These are phyloP conservation scores for Cladorrhinum sp. DNA, from an alignment of 2,329 filamentous ascomycete species.

Conservation along the genomic window DNA sequence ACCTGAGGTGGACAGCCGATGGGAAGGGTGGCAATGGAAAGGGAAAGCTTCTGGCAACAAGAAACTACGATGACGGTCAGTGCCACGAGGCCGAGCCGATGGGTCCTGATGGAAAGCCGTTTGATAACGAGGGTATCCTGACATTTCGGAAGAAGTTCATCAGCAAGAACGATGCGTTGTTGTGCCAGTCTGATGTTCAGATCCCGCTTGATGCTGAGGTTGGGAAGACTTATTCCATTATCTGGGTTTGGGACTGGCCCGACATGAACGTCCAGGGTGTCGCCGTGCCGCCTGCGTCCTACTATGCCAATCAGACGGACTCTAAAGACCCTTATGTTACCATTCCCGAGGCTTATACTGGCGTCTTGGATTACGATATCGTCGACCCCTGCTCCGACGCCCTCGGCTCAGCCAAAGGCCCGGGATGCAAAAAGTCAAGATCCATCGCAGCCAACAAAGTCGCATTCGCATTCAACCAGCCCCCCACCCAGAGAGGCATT, in stretches of 20 bases:
- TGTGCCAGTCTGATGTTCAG: slow-evolving; percentile 77
- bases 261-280: slow-evolving; percentile 46
- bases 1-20: slow-evolving; percentile 73
- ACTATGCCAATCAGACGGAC: slow-evolving; percentile 11
- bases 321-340: slow-evolving; percentile 31
- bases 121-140: slow-evolving; percentile 58
- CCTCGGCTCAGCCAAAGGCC: slow-evolving; percentile 39
- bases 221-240: slow-evolving; percentile 71
- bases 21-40: slow-evolving; percentile 78
- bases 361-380: slow-evolving; percentile 35
- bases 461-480: slow-evolving; percentile 36
- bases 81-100: slow-evolving; percentile 66
- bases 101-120: background rate
- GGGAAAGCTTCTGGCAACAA: slow-evolving; percentile 71
- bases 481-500: slow-evolving; percentile 45
- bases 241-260: slow-evolving; percentile 98
- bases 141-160: slow-evolving; percentile 56
- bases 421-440: slow-evolving; percentile 32
- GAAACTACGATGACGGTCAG: slow-evolving; percentile 84
- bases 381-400: slow-evolving; percentile 35
- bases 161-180: slow-evolving; percentile 51
- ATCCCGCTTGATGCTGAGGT: slow-evolving; percentile 65
- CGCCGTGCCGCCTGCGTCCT: slow-evolving; percentile 25
- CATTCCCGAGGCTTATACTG: slow-evolving; percentile 39
- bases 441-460: slow-evolving; percentile 22